Percentiles rank a stretch among this genome's conserved stretches.
Conservation (phyloP, 225 moss, liverwort and hornwort species). For the Rhytidiadelphus loreus region DNA sequence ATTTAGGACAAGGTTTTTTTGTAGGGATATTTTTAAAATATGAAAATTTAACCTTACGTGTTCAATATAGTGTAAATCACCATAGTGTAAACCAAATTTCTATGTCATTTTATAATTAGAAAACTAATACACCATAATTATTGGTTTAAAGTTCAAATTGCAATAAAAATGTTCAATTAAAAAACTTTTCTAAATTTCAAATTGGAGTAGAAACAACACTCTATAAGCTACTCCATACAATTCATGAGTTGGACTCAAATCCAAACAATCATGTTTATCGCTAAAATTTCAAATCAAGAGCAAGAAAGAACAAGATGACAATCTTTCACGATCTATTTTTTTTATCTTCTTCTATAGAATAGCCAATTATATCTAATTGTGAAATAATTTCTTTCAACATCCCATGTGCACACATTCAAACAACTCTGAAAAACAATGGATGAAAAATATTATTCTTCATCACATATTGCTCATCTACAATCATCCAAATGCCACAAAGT, state of each 20-base stretch:
- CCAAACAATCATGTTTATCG: background rate
- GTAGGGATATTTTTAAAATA: too few species aligned
- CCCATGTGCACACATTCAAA: background rate
- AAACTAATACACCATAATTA: fast-evolving
- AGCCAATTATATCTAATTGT: background rate
- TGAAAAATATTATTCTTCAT: background rate
- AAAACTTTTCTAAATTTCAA: too few species aligned
- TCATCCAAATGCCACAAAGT: background rate
- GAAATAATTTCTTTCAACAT: background rate
- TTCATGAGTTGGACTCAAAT: background rate
- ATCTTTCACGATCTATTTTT: background rate
- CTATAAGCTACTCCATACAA: background rate
- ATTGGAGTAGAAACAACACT: fast-evolving
- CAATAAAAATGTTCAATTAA: background rate
- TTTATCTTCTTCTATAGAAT: background rate
- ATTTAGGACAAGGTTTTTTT: too few species aligned
- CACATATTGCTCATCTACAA: background rate
- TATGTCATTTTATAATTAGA: background rate
- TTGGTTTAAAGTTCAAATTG: background rate
- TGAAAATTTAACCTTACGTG: background rate
- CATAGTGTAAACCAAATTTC: background rate
- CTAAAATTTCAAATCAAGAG: background rate
- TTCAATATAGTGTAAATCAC: background rate
- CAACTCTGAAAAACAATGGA: too few species aligned
- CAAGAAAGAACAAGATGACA: fast-evolving